Percentiles rank a stretch among this genome's conserved stretches.
These are phyloP conservation scores for Piper longum DNA, from an alignment of 164 flowering plant genomes.

Conservation along the genomic window DNA sequence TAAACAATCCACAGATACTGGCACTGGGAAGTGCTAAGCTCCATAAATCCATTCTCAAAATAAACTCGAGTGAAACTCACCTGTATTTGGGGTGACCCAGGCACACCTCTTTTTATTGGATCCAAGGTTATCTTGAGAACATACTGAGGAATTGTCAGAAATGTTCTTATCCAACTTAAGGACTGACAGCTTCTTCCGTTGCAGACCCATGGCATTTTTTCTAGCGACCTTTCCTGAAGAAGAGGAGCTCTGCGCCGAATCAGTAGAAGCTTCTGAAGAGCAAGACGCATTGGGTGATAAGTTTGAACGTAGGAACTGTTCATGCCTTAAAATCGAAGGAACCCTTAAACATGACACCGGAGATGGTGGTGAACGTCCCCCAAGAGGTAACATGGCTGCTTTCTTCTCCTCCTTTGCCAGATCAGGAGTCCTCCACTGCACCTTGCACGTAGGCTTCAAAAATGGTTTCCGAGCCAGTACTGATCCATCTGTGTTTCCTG, in stretches of 20 bases:
- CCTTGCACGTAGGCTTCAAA: slow-evolving; percentile 32
- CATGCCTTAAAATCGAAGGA: slow-evolving; percentile 20
- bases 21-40: no score
- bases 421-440: slow-evolving; percentile 16
- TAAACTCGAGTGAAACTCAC: slow-evolving; percentile 18
- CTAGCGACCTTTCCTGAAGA: slow-evolving; percentile 43
- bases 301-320: slow-evolving; percentile 21
- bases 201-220: slow-evolving; percentile 12
- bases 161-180: slow-evolving; percentile 18
- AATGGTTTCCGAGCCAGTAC: slow-evolving; percentile 24
- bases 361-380: slow-evolving; percentile 15
- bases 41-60: no score
- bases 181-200: slow-evolving; percentile 25
- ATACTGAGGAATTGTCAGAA: slow-evolving; percentile 7
- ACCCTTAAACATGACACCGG: slow-evolving; percentile 4
- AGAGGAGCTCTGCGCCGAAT: slow-evolving; percentile 42
- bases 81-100: slow-evolving; percentile 73
- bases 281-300: slow-evolving; percentile 52
- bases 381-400: slow-evolving; percentile 8
- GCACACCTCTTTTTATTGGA: slow-evolving; percentile 49
- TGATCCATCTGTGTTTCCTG: slow-evolving; percentile 42
- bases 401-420: slow-evolving; percentile 20
- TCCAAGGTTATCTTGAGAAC: slow-evolving; percentile 13
- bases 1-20: no score
- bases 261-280: slow-evolving; percentile 59